A percentile compares a stretch with the other conserved stretches of the same genome.
Evolutionary conservation across 768 basidiomycete species (phyloP).

Genomic region (Boletales sp.): DNA sequence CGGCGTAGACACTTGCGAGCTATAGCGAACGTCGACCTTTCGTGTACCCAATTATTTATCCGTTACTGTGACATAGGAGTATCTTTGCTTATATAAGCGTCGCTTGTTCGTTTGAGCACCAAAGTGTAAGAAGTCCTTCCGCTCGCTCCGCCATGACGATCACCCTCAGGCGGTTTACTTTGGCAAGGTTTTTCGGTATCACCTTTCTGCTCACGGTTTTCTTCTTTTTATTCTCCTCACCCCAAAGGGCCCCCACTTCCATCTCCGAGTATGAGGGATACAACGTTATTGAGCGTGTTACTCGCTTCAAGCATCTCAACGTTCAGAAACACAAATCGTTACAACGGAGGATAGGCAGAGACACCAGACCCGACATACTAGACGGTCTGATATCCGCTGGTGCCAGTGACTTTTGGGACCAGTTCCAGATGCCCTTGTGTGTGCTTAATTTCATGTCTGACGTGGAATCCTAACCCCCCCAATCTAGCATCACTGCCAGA

Average conservation of each 20-base stretch:
- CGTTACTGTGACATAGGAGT: too few relatives aligned
- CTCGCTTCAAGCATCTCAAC: slow-evolving; percentile 70
- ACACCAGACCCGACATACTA: slow-evolving; percentile 79
- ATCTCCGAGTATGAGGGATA: slow-evolving; percentile 49
- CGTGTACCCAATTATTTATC: too few relatives aligned
- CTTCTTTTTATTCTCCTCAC: slow-evolving; percentile 21
- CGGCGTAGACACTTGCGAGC: too few relatives aligned
- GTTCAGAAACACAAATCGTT: slow-evolving; percentile 85
- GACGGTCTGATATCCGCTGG: slow-evolving; percentile 73
- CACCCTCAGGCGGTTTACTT: slow-evolving; percentile 26
- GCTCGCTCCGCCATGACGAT: slow-evolving; percentile 28
- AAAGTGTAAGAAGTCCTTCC: too few relatives aligned
- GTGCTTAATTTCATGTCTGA: slow-evolving; percentile 25
- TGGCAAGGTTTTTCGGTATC: slow-evolving; percentile 20
- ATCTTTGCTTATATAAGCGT: too few relatives aligned
- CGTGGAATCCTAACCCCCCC: neutral
- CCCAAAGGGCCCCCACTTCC: slow-evolving; percentile 11
- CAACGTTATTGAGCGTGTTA: slow-evolving; percentile 63
- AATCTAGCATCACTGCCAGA: slow-evolving; percentile 63
- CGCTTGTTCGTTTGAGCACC: too few relatives aligned
- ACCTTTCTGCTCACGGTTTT: slow-evolving; percentile 19
- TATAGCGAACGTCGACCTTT: too few relatives aligned
- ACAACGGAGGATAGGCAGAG: slow-evolving; percentile 85
- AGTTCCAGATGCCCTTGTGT: slow-evolving; percentile 90
- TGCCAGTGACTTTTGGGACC: slow-evolving; percentile 83